These are phyloP conservation scores for Zygosaccharomyces pseudobailii DNA, from an alignment of 1,139 yeast species.

Conservation along the genomic window DNA sequence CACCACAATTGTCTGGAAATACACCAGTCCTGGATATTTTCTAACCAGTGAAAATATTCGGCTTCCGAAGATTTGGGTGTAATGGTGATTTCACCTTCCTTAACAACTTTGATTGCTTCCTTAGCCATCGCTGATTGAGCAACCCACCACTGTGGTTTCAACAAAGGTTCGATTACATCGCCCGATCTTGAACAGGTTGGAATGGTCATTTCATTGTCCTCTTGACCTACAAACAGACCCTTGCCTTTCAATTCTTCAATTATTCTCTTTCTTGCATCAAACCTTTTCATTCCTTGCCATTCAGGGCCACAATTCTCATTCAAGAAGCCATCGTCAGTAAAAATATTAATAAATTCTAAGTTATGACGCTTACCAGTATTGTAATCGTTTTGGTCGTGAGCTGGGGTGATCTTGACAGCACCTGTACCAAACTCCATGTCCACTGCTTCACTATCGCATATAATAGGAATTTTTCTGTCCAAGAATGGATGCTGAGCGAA, in stretches of 20 bases:
- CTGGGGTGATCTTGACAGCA: slow-evolving; percentile 98
- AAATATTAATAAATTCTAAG: slow-evolving; percentile 80
- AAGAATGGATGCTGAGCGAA: slow-evolving; percentile 86
- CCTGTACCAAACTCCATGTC: slow-evolving; percentile 99
- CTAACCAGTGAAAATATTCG: slow-evolving; percentile 95
- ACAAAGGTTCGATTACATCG: slow-evolving; percentile 90
- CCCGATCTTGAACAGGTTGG: slow-evolving; percentile 96
- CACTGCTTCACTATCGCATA: slow-evolving; percentile 88
- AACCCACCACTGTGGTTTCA: slow-evolving; percentile 99
- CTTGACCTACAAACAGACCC: slow-evolving; percentile 75
- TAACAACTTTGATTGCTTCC: slow-evolving; percentile 82
- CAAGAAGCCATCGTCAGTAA: slow-evolving; percentile 87
- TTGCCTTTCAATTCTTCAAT: slow-evolving; percentile 72
- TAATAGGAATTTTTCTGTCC: slow-evolving; percentile 79
- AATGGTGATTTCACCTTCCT: slow-evolving; percentile 73
- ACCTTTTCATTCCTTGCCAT: slow-evolving; percentile 87
- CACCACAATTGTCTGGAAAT: slow-evolving; percentile 99
- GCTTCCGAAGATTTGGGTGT: slow-evolving; percentile 86
- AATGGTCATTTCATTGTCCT: slow-evolving; percentile 92
- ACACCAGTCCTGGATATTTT: slow-evolving; percentile 98
- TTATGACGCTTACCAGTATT: slow-evolving; percentile 91
- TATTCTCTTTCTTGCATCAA: slow-evolving; percentile 85
- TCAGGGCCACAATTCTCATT: slow-evolving; percentile 87
- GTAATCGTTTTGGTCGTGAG: slow-evolving; percentile 97
- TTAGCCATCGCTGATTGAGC: slow-evolving; percentile 84